Conservation (phyloP, 2,329 filamentous ascomycete species). For the Tolypocladium pustulatum region DNA sequence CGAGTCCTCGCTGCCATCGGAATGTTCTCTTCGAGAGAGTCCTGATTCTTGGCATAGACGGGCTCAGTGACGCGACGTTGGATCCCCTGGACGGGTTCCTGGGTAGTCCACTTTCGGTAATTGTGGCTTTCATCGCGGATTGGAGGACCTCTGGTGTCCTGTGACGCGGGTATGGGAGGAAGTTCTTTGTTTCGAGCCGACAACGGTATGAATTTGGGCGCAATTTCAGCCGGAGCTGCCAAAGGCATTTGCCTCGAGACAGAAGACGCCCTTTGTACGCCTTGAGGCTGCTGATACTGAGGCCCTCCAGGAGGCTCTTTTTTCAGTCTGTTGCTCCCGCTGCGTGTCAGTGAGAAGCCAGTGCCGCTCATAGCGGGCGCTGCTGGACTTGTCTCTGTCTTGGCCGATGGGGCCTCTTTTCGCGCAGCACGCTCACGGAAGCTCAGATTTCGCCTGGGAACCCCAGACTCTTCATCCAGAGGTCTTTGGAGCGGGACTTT, state of each 20-base stretch:
- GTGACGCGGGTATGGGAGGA: conserved; percentile 15
- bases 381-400: conserved; percentile 14
- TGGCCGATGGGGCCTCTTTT: conserved; percentile 27
- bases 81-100: conserved; percentile 8
- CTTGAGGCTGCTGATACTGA: conserved; percentile 30
- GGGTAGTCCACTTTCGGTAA: neutral
- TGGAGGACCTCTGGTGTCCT: neutral
- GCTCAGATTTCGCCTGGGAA: conserved; percentile 46
- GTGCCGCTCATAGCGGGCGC: conserved; percentile 17
- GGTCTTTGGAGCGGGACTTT: conserved; percentile 6
- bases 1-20: conserved; percentile 12
- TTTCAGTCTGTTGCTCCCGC: conserved; percentile 46
- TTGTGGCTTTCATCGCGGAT: neutral
- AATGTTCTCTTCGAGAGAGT: conserved; percentile 16
- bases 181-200: conserved; percentile 20
- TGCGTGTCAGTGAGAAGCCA: conserved; percentile 30
- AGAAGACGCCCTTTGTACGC: conserved; percentile 25
- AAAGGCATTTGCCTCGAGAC: conserved; percentile 1
- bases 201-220: conserved; percentile 6
- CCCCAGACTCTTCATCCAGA: conserved; percentile 15
- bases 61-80: conserved; percentile 20
- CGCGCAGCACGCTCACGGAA: conserved; percentile 47
- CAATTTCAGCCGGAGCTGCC: conserved; percentile 2
- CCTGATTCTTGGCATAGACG: conserved; percentile 13
- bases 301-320: conserved; percentile 46